These are phyloP conservation scores for Pythium utonaiense DNA, from an alignment of 352 stramenopile species.

Conservation along the genomic window DNA sequence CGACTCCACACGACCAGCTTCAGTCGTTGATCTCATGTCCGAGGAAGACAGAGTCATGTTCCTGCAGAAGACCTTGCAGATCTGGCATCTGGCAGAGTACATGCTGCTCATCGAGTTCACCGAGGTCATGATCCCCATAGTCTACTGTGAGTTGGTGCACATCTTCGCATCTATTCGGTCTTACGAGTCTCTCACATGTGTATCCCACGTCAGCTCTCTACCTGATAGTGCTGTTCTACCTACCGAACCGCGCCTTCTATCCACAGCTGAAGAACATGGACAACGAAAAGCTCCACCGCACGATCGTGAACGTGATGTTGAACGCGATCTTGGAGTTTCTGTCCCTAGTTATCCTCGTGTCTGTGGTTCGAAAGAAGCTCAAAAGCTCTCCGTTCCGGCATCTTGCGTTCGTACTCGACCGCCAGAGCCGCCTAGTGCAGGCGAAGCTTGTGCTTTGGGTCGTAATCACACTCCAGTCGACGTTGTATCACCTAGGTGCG, in stretches of 20 bases:
- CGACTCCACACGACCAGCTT: background rate
- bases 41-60: background rate
- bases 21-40: background rate
- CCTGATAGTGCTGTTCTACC: conserved; percentile 27
- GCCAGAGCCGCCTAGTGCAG: conserved; percentile 32
- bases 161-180: no score
- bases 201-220: conserved; percentile 23
- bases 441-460: conserved; percentile 42
- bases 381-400: conserved; percentile 27
- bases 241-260: conserved; percentile 33
- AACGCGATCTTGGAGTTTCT: conserved; percentile 30
- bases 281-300: conserved; percentile 2
- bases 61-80: conserved; percentile 3
- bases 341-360: conserved; percentile 8
- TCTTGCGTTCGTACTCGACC: conserved; percentile 39
- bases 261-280: conserved; percentile 27
- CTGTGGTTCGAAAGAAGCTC: conserved; percentile 14
- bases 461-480: conserved; percentile 25
- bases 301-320: conserved; percentile 29
- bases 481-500: conserved; percentile 32
- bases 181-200: no score
- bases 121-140: conserved; percentile 17
- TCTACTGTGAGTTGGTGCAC: conserved; percentile 13
- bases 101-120: conserved; percentile 17
- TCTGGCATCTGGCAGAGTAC: conserved; percentile 14